These are phyloP conservation scores for Phytophthora pistaciae DNA, from an alignment of 352 stramenopile species.

Conservation along the genomic window DNA sequence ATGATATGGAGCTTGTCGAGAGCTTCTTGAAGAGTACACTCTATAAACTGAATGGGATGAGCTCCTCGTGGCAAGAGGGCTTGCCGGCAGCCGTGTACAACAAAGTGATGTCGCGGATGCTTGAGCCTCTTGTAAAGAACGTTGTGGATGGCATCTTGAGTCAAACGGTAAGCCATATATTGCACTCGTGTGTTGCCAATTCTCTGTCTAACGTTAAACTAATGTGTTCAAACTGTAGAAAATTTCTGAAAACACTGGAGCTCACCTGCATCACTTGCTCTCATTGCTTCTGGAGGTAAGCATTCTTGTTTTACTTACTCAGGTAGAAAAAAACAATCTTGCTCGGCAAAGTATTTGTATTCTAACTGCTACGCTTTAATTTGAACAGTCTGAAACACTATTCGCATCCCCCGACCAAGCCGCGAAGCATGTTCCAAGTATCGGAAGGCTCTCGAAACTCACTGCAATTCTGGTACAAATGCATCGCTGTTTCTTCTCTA, in stretches of 20 bases:
- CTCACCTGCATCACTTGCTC: conserved; percentile 57
- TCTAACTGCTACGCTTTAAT: conserved; percentile 1
- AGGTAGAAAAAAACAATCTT: not conserved
- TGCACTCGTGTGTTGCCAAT: not conserved
- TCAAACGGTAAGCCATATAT: conserved; percentile 45
- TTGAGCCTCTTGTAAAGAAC: conserved; percentile 64
- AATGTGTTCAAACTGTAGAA: conserved; percentile 39
- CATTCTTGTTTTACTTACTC: too few relatives aligned
- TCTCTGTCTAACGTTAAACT: not conserved
- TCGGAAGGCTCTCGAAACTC: conserved; percentile 64
- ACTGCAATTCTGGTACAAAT: conserved; percentile 51
- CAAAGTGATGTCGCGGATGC: conserved; percentile 56
- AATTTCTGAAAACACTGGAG: conserved; percentile 50
- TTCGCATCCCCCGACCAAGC: conserved; percentile 65
- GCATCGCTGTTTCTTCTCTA: not conserved
- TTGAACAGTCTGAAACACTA: conserved; percentile 47
- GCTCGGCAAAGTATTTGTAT: not conserved
- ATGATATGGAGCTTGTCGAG: conserved; percentile 51
- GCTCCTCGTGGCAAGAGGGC: conserved; percentile 70
- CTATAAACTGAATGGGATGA: conserved; percentile 76
- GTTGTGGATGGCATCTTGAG: conserved; percentile 65
- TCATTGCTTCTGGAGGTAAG: conserved; percentile 63
- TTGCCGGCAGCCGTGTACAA: conserved; percentile 62
- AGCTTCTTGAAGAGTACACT: conserved; percentile 63
- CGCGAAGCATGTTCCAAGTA: conserved; percentile 55